Evolutionary conservation across 495 filamentous ascomycete species (phyloP), one percentile per base, ranked within the genome.

Genomic region (Aspergillus steynii): DNA sequence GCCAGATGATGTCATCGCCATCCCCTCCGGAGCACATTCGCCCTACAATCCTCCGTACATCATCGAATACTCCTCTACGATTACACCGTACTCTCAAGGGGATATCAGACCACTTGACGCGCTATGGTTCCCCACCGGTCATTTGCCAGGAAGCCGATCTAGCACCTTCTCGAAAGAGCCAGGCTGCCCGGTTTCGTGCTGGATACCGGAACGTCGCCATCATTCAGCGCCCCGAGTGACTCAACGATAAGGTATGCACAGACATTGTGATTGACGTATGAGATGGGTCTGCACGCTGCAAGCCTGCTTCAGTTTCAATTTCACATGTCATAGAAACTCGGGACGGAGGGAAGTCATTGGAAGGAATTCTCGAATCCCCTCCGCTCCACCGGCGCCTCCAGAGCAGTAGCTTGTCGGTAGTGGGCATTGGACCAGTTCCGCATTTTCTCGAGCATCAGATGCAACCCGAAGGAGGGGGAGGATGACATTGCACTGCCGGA

Each of bases 1-100:
- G 60, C 50, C 42, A 29, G 28, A 53, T 71, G 69, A 72, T 64
- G 53, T 70, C 67, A 70, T 53, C 15, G 12, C 8, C 51, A 42
- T 42, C 37, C 37, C 37, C 37, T 42, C 37, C 37, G 37, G 37
- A 42, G 37, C 37, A 42, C 37, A 42, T 14, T 15, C 37, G 1
- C 37, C 37, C 37, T 42, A 32, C 31, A 20, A 20, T 20, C 20
- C 20, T 20, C 31, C 7, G 31, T 7, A 32, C 31, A 32, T 32
- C 31, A 4, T 32, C 31, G 20, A 20, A 20, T 20, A 20, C 20
- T 20, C 20, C 20, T 20, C 20, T 20, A 20, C 20, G 20, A 20
- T 20, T 20, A 20, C 20, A 20, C 20, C 20, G 20, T 20, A 20
- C 20, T 20, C 20, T 20, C 20, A 20, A 20, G 20, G 20, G 20